phyloP scores from a whole-genome alignment of 306 rosid species.

The Acacia melanoxylon region DNA sequence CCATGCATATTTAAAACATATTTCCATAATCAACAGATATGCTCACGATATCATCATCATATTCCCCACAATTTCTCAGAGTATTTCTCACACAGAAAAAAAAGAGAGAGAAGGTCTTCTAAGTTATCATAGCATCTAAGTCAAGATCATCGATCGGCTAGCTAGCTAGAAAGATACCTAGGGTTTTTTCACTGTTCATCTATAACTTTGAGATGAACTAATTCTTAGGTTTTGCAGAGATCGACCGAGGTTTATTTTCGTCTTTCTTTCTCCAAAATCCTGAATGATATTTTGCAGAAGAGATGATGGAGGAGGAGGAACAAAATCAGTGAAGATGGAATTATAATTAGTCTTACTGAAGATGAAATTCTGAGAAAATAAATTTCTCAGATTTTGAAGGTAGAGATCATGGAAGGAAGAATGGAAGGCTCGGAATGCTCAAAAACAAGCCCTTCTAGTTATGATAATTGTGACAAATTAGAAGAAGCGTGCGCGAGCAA shows the following conservation, averaged over 20 bases:
- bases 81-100: background rate
- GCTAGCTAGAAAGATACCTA: constrained; percentile 11
- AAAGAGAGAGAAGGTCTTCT: constrained; percentile 6
- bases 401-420: constrained; percentile 37
- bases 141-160: constrained; percentile 36
- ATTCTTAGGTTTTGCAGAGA: constrained; percentile 11
- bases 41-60: constrained; percentile 32
- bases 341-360: too few relatives aligned
- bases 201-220: background rate
- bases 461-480: background rate
- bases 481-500: background rate
- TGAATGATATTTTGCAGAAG: constrained; percentile 11
- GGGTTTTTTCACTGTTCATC: constrained; percentile 33
- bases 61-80: constrained; percentile 31
- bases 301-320: constrained; percentile 31
- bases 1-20: constrained; percentile 39
- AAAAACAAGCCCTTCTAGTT: constrained; percentile 46
- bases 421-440: constrained; percentile 56
- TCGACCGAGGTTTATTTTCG: constrained; percentile 20
- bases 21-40: constrained; percentile 30
- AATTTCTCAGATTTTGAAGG: background rate
- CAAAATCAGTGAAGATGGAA: constrained; percentile 2
- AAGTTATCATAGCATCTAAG: constrained; percentile 7
- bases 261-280: background rate
- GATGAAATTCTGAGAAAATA: background rate